These are phyloP conservation scores for Colletotrichum sp. DNA, from an alignment of 2,329 filamentous ascomycete genomes.

Conservation along the genomic window DNA sequence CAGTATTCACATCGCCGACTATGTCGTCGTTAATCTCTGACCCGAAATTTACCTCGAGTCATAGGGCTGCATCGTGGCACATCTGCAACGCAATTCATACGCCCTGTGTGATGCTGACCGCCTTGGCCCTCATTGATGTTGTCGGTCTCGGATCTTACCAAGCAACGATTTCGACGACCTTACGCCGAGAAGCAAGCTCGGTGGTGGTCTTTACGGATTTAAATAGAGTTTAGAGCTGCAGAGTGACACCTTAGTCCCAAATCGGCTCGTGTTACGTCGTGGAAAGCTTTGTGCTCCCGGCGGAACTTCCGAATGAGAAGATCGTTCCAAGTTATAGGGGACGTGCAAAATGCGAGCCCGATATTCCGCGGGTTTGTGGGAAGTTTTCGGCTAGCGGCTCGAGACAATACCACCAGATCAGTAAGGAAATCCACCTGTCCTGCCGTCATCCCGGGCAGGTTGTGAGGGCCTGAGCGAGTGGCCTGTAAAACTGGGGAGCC, in stretches of 20 bases:
- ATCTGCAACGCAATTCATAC: not conserved
- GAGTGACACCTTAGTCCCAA: not conserved
- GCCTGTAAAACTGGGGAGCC: not conserved
- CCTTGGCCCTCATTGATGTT: not conserved
- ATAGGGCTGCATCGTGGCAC: not conserved
- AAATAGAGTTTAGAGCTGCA: not conserved
- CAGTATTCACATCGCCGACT: not conserved
- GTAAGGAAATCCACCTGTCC: not conserved
- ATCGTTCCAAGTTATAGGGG: not conserved
- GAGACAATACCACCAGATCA: not conserved
- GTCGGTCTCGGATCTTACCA: not conserved
- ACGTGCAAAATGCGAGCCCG: not conserved
- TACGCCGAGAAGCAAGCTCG: not conserved
- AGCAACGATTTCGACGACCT: not conserved
- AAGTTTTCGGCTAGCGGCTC: not conserved
- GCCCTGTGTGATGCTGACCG: not conserved
- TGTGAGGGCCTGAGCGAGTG: not conserved
- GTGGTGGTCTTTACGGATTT: not conserved
- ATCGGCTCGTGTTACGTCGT: not conserved
- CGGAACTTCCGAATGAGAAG: not conserved
- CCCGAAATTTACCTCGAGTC: not conserved
- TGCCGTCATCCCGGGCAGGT: not conserved
- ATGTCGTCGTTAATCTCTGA: fast-evolving
- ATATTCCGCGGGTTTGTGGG: not conserved
- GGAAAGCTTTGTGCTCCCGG: not conserved